phyloP scores from a whole-genome alignment of 1,284 basidiomycete genomes.

The Laetiporus sulphureus region DNA sequence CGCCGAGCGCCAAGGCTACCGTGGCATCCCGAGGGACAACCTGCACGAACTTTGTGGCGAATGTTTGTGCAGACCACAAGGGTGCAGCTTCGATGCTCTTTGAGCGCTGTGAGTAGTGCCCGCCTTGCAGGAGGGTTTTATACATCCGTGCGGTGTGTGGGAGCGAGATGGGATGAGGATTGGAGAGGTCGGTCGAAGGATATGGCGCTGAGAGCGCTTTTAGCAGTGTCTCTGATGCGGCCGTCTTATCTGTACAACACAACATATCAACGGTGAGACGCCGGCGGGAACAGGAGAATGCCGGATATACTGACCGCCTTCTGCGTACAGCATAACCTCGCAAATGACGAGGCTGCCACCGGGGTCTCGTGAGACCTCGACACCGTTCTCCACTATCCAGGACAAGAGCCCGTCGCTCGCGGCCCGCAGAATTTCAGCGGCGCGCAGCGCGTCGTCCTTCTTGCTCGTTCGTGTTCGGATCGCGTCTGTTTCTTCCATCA shows the following conservation, averaged over 20 bases:
- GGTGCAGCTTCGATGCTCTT: slow-evolving; percentile 41
- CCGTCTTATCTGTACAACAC: slow-evolving; percentile 53
- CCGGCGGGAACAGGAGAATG: no score
- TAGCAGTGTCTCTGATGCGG: slow-evolving; percentile 54
- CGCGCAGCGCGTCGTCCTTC: slow-evolving; percentile 57
- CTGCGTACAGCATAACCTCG: slow-evolving; percentile 77
- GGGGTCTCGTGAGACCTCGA: slow-evolving; percentile 60
- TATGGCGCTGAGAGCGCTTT: slow-evolving; percentile 48
- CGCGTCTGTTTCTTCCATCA: slow-evolving; percentile 66
- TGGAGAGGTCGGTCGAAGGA: slow-evolving; percentile 39
- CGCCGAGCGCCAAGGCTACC: slow-evolving; percentile 53
- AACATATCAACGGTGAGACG: background rate
- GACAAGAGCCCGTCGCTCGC: slow-evolving; percentile 66
- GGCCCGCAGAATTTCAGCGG: slow-evolving; percentile 61
- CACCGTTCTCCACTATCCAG: slow-evolving; percentile 58
- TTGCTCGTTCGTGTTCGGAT: slow-evolving; percentile 68
- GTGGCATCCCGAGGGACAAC: slow-evolving; percentile 50
- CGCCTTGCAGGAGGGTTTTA: slow-evolving; percentile 85
- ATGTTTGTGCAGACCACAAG: slow-evolving; percentile 47
- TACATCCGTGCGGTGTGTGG: slow-evolving; percentile 77
- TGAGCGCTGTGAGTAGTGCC: slow-evolving; percentile 69
- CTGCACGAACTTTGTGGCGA: slow-evolving; percentile 54
- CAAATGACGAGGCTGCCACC: slow-evolving; percentile 70
- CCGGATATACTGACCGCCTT: slow-evolving; percentile 73
- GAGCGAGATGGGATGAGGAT: slow-evolving; percentile 68